Conservation (phyloP, 1,284 basidiomycete genomes). For the Pascua guehoae region DNA sequence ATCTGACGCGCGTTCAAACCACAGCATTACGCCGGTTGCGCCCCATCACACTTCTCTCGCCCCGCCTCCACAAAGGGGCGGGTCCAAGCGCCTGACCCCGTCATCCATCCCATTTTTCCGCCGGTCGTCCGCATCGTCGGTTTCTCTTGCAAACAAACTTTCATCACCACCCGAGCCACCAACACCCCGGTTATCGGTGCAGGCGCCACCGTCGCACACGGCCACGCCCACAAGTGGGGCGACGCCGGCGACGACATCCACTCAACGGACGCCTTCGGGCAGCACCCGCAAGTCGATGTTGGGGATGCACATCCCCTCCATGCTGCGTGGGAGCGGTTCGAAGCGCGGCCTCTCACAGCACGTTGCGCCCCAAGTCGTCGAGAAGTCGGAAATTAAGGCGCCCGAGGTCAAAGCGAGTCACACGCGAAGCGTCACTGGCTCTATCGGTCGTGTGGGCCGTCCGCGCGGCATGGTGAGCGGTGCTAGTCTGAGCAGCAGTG, state of each 20-base stretch:
- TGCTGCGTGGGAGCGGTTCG: conserved; percentile 77
- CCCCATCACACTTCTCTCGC: conserved; percentile 6
- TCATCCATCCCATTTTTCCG: conserved; percentile 95
- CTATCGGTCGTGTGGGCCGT: conserved; percentile 54
- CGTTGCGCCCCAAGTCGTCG: conserved; percentile 7
- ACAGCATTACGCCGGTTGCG: conserved; percentile 24
- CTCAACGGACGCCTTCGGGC: conserved; percentile 22
- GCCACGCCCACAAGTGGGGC: not conserved
- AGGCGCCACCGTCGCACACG: conserved; percentile 4
- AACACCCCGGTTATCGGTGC: conserved; percentile 13
- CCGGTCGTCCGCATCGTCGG: conserved; percentile 80
- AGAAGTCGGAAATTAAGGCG: conserved; percentile 11
- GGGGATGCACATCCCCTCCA: conserved; percentile 66
- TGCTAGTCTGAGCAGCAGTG: not conserved
- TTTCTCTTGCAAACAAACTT: conserved; percentile 18
- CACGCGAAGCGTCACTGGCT: conserved; percentile 61
- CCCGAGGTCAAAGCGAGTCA: conserved; percentile 9
- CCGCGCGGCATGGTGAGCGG: conserved; percentile 13
- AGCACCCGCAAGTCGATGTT: conserved; percentile 45
- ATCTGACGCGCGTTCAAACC: conserved; percentile 19
- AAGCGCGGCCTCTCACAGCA: conserved; percentile 42
- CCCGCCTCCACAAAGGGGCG: conserved; percentile 18
- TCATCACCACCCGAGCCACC: conserved; percentile 12
- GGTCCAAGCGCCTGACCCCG: conserved; percentile 68
- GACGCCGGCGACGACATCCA: conserved; percentile 1